These are phyloP conservation scores for Pseudogymnoascus sp. DNA, from an alignment of 2,329 filamentous ascomycete species.

Conservation along the genomic window DNA sequence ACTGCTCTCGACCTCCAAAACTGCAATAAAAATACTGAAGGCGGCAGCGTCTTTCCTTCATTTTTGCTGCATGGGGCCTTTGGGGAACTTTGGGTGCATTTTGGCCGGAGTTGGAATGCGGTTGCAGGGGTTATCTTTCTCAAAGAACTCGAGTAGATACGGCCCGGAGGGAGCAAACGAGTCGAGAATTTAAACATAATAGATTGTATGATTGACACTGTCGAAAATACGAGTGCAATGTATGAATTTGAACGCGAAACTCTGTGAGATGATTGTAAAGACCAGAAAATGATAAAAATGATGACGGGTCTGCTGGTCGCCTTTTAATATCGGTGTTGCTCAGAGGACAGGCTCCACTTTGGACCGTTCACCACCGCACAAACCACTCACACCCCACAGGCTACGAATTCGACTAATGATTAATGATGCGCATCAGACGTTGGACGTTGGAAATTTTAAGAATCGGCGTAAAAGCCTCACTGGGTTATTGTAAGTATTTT, in stretches of 20 bases:
- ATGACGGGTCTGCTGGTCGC: not conserved
- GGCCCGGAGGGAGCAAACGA: not conserved
- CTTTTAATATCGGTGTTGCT: not conserved
- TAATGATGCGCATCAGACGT: not conserved
- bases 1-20: constrained; percentile 30
- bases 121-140: not conserved
- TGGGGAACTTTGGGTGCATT: not conserved
- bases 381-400: not conserved
- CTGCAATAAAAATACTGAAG: not conserved
- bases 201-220: not conserved
- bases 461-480: too few species aligned
- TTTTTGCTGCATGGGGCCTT: not conserved
- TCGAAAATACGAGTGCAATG: not conserved
- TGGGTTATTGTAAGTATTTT: too few species aligned
- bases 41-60: not conserved
- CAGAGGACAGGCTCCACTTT: not conserved
- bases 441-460: not conserved
- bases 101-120: not conserved
- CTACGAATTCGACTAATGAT: not conserved
- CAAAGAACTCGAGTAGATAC: not conserved
- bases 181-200: not conserved
- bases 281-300: not conserved
- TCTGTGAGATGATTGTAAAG: not conserved
- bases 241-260: not conserved
- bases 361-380: not conserved